Base-by-base conservation (phyloP, 139 green algal species). In the Chlorella ohadii region DNA sequence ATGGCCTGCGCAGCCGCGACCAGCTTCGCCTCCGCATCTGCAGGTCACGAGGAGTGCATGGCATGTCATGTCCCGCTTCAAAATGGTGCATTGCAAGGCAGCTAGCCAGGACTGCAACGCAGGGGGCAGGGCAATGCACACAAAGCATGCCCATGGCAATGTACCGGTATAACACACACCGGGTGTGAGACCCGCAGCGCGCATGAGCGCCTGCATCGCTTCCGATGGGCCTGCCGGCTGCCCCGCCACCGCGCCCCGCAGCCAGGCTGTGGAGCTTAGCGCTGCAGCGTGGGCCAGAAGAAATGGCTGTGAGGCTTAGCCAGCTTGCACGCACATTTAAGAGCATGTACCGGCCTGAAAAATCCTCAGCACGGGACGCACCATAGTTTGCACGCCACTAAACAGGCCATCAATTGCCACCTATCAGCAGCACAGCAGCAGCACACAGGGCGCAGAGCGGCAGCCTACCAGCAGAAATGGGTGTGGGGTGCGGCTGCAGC, bases 391-490 rank as follows among this genome's bases (percentile, higher is more conserved):
- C 51, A 22, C 44, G 44, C 44, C 51, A 59, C n/a, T 59, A 13
- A 22, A 59, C 51, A 59, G 12, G 44, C 11, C 51, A 59, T 59
- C 11, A 2, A 20, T 16, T 6, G 44, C 51, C 11, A 22, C 2
- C 51, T 59, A 66, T n/a, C 59, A 22, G 64, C 64, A 70, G 64
- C 28, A 17, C 28, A 20, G 64, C 64, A 38, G 20, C 4, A 7
- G 9, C 19, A 66, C 59, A 66, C 59, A 66, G 5, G 25, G 5
- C 9, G 31, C 65, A 41, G 13, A 72, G 31, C n/a, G n/a, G n/a
- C n/a, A n/a, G n/a, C 65, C 20, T 33, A 79, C 72, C 72, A 33
- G 74, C 25, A 39, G 34, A 59, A 59, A 82, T 71, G 36, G 76
- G 76, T 13, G 76, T 82, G 76, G 70, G 39, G 23, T 63, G 57